These are phyloP conservation scores for Dothideomycetes sp. DNA, from an alignment of 2,329 filamentous ascomycete genomes.

Conservation along the genomic window DNA sequence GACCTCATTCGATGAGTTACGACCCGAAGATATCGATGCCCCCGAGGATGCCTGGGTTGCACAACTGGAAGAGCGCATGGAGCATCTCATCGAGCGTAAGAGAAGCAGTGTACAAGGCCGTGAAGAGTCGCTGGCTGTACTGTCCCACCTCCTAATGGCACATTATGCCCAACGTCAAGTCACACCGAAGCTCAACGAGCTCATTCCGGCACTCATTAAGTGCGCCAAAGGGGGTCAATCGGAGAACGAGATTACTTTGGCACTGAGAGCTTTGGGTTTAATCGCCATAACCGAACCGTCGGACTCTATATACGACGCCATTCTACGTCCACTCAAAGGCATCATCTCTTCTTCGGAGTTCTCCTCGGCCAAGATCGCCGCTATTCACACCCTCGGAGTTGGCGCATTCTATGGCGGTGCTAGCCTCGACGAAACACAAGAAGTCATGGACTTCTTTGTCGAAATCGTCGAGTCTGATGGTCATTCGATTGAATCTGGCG, in stretches of 20 bases:
- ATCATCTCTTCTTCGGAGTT: constrained; percentile 60
- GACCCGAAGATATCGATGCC: constrained; percentile 43
- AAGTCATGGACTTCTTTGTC: constrained; percentile 65
- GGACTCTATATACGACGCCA: constrained; percentile 56
- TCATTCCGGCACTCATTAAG: constrained; percentile 57
- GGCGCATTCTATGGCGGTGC: constrained; percentile 69
- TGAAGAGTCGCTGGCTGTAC: constrained; percentile 53
- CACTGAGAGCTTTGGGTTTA: constrained; percentile 62
- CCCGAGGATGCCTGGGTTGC: constrained; percentile 50
- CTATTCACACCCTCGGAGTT: constrained; percentile 66
- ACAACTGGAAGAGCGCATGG: constrained; percentile 56
- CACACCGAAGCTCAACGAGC: constrained; percentile 48
- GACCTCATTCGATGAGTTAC: constrained; percentile 57
- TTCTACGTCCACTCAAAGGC: constrained; percentile 49
- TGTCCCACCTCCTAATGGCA: constrained; percentile 56
- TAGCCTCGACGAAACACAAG: constrained; percentile 54
- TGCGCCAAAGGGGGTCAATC: constrained; percentile 61
- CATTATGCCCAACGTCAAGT: constrained; percentile 59
- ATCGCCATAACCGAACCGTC: constrained; percentile 60
- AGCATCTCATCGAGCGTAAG: constrained; percentile 68
- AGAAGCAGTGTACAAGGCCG: constrained; percentile 64
- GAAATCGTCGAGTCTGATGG: constrained; percentile 77
- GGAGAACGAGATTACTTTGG: constrained; percentile 59
- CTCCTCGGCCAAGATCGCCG: constrained; percentile 54
- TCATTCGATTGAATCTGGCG: constrained; percentile 58